Evolutionary conservation across 495 filamentous ascomycete genomes (phyloP).

Genomic region (Lasiosphaeria miniovina): DNA sequence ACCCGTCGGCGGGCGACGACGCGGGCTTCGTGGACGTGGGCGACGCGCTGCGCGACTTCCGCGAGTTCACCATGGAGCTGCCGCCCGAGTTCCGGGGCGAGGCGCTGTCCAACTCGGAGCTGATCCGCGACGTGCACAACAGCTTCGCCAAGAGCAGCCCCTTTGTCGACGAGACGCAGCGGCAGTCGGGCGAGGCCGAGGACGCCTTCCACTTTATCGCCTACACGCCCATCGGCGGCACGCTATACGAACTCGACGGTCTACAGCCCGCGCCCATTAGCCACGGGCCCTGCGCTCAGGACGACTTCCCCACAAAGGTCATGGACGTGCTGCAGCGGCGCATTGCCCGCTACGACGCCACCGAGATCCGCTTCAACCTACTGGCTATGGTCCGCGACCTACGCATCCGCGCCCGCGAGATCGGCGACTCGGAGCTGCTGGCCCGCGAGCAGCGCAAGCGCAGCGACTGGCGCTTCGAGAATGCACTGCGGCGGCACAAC

Average conservation of each 20-base stretch:
- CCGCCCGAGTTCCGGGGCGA: conserved; percentile 71
- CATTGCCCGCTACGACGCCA: conserved; percentile 78
- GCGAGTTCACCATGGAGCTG: conserved; percentile 85
- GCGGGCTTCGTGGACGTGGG: conserved; percentile 47
- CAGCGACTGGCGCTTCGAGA: conserved; percentile 90
- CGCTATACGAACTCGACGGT: conserved; percentile 91
- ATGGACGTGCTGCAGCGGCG: conserved; percentile 82
- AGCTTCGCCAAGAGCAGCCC: conserved; percentile 84
- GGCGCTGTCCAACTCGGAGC: conserved; percentile 63
- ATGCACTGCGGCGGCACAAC: conserved; percentile 87
- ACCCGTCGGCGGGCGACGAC: conserved; percentile 12
- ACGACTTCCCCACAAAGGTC: conserved; percentile 74
- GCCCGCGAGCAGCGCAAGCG: conserved; percentile 81
- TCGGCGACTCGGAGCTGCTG: conserved; percentile 77
- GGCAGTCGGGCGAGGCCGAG: conserved; percentile 56
- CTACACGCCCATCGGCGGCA: conserved; percentile 76
- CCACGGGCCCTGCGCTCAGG: conserved; percentile 69
- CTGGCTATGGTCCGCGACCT: conserved; percentile 87
- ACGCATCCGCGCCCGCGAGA: conserved; percentile 68
- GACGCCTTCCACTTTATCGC: conserved; percentile 98
- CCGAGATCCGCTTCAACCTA: conserved; percentile 93
- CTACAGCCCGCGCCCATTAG: conserved; percentile 87
- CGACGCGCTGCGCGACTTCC: conserved; percentile 67
- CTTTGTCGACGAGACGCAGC: conserved; percentile 84
- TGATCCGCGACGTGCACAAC: conserved; percentile 91